Conservation (phyloP, 2,329 filamentous ascomycete species). For the Claviceps arundinis region DNA sequence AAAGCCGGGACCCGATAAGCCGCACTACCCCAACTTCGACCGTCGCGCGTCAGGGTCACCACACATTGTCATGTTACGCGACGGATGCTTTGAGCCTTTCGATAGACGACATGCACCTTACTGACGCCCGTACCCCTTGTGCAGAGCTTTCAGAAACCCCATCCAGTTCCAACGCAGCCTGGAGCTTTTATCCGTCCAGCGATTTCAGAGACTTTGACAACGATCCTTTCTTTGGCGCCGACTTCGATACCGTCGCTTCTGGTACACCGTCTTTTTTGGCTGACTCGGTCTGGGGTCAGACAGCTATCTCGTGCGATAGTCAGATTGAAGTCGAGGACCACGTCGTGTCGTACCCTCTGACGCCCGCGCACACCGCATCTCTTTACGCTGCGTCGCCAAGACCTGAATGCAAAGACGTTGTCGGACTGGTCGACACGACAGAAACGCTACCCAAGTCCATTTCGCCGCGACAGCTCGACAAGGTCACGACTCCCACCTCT, state of each 20-base stretch:
- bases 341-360: conserved; percentile 29
- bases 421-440: conserved; percentile 10
- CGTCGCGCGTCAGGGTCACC: conserved; percentile 9
- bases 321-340: conserved; percentile 8
- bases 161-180: conserved; percentile 33
- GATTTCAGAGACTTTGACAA: conserved; percentile 33
- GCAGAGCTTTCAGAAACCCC: conserved; percentile 29
- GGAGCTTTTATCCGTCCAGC: conserved; percentile 36
- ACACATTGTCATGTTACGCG: conserved; percentile 18
- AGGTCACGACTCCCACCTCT: conserved; percentile 22
- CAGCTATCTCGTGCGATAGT: conserved; percentile 6
- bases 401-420: conserved; percentile 18
- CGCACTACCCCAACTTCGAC: conserved; percentile 17
- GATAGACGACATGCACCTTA: conserved; percentile 19
- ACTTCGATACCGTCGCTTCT: conserved; percentile 30
- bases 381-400: conserved; percentile 31
- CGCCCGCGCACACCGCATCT: conserved; percentile 38
- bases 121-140: conserved; percentile 18
- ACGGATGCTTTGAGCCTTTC: conserved; percentile 29
- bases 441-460: conserved; percentile 21
- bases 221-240: conserved; percentile 38
- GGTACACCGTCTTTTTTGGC: conserved; percentile 33
- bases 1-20: conserved; percentile 23
- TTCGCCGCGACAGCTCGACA: conserved; percentile 29
- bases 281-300: conserved; percentile 15